Evolutionary conservation across 257 asterid genomes (phyloP).

Genomic region (Solanum ossicruentum): DNA sequence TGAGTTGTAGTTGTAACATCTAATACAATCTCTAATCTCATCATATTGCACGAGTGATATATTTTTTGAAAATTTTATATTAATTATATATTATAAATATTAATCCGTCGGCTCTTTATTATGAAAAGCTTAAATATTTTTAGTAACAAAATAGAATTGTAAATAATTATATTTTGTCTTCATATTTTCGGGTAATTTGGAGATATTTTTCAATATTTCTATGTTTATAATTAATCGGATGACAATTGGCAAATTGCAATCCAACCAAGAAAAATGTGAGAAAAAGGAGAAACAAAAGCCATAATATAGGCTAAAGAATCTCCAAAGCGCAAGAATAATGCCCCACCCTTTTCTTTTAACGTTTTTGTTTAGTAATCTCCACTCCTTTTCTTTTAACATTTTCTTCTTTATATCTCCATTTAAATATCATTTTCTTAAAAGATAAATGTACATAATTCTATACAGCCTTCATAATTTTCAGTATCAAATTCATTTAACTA

Average conservation of each 20-base stretch:
- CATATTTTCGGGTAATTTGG: too few species aligned
- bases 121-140: neutral
- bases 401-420: neutral
- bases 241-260: neutral
- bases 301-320: neutral
- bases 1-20: too few species aligned
- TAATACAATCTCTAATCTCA: too few species aligned
- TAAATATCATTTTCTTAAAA: neutral
- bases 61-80: too few species aligned
- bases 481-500: neutral
- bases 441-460: neutral
- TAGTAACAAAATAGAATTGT: neutral
- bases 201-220: neutral
- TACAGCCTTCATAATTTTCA: neutral
- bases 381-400: neutral
- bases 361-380: neutral
- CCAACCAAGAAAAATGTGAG: neutral
- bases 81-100: too few species aligned
- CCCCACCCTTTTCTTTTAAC: neutral
- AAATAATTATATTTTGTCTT: neutral
- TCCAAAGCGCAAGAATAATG: neutral
- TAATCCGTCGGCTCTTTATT: neutral
- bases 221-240: neutral
- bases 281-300: neutral
- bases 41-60: neutral